Evolutionary conservation across 768 basidiomycete genomes (phyloP).

Genomic region (Rhizopogon vesiculosus): DNA sequence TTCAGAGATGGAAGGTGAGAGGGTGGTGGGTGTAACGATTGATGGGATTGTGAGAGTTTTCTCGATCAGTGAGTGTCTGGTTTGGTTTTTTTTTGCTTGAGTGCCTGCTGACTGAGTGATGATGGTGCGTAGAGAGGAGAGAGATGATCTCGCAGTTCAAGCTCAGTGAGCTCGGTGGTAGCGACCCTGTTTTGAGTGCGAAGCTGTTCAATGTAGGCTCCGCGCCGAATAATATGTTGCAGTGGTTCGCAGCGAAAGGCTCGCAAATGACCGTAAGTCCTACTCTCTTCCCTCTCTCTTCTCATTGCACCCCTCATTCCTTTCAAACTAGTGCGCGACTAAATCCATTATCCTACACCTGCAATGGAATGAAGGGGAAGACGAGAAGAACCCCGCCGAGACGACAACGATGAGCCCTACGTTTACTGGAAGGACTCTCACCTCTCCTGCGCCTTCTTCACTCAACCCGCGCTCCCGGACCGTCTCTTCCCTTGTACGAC

Average conservation of each 20-base stretch:
- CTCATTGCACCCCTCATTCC: background rate
- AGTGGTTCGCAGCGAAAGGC: slow-evolving; percentile 93
- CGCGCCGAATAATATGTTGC: slow-evolving; percentile 85
- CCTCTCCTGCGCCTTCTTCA: slow-evolving; percentile 23
- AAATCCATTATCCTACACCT: slow-evolving; percentile 83
- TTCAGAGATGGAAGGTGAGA: slow-evolving; percentile 55
- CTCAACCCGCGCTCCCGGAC: slow-evolving; percentile 37
- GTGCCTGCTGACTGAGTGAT: background rate
- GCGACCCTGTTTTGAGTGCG: slow-evolving; percentile 60
- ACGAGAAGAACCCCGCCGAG: slow-evolving; percentile 11
- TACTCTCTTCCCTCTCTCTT: background rate
- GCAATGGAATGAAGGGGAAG: slow-evolving; percentile 77
- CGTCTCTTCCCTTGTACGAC: slow-evolving; percentile 49
- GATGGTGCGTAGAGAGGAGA: slow-evolving; percentile 40
- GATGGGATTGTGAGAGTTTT: slow-evolving; percentile 90
- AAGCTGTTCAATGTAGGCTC: slow-evolving; percentile 75
- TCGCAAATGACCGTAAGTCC: slow-evolving; percentile 79
- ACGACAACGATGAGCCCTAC: slow-evolving; percentile 20
- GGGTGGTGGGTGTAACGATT: slow-evolving; percentile 87
- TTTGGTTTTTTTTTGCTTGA: slow-evolving; percentile 19
- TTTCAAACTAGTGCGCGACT: slow-evolving; percentile 64
- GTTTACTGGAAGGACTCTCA: slow-evolving; percentile 14
- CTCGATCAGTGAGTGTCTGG: slow-evolving; percentile 67
- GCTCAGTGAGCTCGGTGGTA: slow-evolving; percentile 67
- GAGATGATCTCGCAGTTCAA: slow-evolving; percentile 95